phyloP scores from a whole-genome alignment of 345 rosid genomes.

The Dimocarpus longan region DNA sequence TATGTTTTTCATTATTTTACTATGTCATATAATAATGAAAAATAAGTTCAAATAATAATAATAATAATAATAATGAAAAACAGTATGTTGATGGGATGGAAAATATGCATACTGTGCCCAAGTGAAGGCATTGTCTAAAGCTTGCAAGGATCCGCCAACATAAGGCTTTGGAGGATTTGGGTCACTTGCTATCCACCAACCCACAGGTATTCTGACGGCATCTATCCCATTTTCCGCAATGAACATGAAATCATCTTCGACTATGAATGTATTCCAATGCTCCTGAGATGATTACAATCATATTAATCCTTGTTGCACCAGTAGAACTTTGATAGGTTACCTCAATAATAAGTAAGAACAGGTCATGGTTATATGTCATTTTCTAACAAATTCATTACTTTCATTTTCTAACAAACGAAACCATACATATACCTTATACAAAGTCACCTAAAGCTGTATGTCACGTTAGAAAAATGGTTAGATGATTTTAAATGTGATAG shows the following conservation, averaged over 20 bases:
- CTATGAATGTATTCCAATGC: conserved; percentile 63
- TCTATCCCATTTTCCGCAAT: conserved; percentile 49
- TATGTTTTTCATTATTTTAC: background rate
- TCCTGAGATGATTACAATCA: conserved; percentile 34
- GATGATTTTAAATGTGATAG: background rate
- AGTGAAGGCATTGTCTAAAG: conserved; percentile 58
- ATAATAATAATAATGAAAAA: too few species aligned
- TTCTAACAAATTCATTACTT: too few species aligned
- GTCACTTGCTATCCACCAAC: conserved; percentile 73
- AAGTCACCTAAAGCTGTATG: background rate
- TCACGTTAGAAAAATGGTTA: background rate
- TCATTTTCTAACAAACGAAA: too few species aligned
- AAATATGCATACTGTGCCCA: conserved; percentile 53
- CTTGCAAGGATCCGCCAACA: conserved; percentile 58
- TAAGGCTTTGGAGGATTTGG: conserved; percentile 56
- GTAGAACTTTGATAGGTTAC: background rate
- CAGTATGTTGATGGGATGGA: background rate
- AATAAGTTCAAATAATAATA: too few species aligned
- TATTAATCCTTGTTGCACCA: too few species aligned
- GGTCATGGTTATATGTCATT: background rate
- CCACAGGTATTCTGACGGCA: conserved; percentile 66
- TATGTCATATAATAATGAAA: background rate
- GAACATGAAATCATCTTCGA: conserved; percentile 62
- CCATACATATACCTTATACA: too few species aligned
- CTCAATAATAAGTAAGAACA: background rate